A percentile compares a stretch with the other conserved stretches of the same genome.
Conservation (phyloP, 2,329 filamentous ascomycete genomes). For the Polychaeton citri region DNA sequence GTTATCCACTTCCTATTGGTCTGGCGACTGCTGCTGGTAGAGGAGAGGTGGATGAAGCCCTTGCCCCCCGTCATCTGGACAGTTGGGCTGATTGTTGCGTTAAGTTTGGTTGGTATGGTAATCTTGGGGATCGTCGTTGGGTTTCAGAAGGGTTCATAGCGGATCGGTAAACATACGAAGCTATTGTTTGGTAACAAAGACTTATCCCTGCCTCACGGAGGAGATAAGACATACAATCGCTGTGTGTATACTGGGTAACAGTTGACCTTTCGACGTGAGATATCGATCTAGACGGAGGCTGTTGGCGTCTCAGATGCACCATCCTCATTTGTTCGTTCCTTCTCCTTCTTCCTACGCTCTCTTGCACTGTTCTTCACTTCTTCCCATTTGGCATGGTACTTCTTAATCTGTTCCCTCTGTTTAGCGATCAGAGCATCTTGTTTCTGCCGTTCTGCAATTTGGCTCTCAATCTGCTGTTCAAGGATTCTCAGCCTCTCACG, state of each 20-base stretch:
- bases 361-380: constrained; percentile 52
- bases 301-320: background rate
- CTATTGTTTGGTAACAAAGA: no score
- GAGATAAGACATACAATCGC: no score
- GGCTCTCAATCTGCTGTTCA: constrained; percentile 49
- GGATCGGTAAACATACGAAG: no score
- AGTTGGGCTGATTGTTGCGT: background rate
- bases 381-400: constrained; percentile 56
- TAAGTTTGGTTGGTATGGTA: background rate
- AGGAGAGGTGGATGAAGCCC: background rate
- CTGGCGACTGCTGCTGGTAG: background rate
- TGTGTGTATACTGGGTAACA: no score
- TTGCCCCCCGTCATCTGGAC: background rate
- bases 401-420: constrained; percentile 48
- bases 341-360: constrained; percentile 4
- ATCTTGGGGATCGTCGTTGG: background rate
- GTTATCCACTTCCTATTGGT: background rate
- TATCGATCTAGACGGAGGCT: no score
- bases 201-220: no score
- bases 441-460: constrained; percentile 47
- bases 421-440: constrained; percentile 49
- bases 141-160: background rate
- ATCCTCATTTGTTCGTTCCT: background rate
- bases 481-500: constrained; percentile 24
- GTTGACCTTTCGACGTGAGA: no score